These are phyloP conservation scores for Wickerhamomyces silvicola DNA, from an alignment of 805 yeast species.

Conservation along the genomic window DNA sequence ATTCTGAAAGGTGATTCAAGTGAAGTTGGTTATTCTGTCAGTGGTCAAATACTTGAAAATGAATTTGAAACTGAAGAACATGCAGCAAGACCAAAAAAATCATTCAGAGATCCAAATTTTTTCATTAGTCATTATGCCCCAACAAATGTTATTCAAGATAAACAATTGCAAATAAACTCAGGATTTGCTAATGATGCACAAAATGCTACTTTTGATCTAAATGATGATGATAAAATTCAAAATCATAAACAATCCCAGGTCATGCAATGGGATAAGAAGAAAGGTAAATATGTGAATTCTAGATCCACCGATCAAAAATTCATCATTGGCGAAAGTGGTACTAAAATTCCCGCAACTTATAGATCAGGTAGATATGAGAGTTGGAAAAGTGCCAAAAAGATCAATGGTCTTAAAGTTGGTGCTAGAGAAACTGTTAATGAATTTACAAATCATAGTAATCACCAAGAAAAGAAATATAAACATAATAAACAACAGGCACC, in stretches of 20 bases:
- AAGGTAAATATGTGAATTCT: slow-evolving; percentile 80
- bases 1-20: slow-evolving; percentile 45
- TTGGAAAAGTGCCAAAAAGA: slow-evolving; percentile 74
- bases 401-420: slow-evolving; percentile 49
- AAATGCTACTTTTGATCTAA: slow-evolving; percentile 81
- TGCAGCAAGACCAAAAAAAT: slow-evolving; percentile 26
- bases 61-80: slow-evolving; percentile 33
- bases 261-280: slow-evolving; percentile 89
- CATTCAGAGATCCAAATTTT: slow-evolving; percentile 70
- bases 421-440: slow-evolving; percentile 37
- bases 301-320: slow-evolving; percentile 77
- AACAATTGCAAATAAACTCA: slow-evolving; percentile 46
- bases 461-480: slow-evolving; percentile 41
- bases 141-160: slow-evolving; percentile 72
- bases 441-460: slow-evolving; percentile 25
- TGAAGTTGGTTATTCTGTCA: slow-evolving; percentile 43
- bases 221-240: slow-evolving; percentile 67
- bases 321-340: slow-evolving; percentile 94
- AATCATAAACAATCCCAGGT: slow-evolving; percentile 60
- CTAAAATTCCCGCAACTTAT: slow-evolving; percentile 83
- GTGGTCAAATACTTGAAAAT: slow-evolving; percentile 30
- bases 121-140: slow-evolving; percentile 91
- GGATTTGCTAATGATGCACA: slow-evolving; percentile 82
- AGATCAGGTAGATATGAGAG: slow-evolving; percentile 87
- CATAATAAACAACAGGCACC: slow-evolving; percentile 80